Conservation (phyloP, 495 filamentous ascomycete species). For the Xylaria flabelliformis region DNA sequence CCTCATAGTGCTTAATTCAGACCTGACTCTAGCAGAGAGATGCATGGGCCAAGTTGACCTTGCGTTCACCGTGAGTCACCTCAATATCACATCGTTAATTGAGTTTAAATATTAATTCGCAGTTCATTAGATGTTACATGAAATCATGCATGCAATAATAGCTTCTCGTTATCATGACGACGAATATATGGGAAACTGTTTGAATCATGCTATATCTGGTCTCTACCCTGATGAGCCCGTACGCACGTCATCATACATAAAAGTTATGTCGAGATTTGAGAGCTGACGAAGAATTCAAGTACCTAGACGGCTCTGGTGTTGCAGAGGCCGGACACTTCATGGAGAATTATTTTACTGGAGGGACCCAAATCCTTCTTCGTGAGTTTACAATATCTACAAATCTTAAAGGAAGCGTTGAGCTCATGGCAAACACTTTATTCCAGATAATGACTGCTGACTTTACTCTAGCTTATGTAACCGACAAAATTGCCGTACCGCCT, state of each 20-base stretch:
- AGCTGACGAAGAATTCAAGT: slow-evolving; percentile 2
- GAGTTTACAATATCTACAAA: background rate
- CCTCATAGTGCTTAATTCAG: background rate
- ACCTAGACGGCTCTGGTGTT: background rate
- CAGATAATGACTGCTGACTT: background rate
- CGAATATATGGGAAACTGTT: background rate
- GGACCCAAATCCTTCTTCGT: background rate
- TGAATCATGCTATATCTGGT: background rate
- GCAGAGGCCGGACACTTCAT: slow-evolving; percentile 9
- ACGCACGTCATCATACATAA: background rate
- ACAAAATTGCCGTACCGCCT: background rate
- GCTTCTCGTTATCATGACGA: background rate
- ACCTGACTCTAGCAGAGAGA: background rate
- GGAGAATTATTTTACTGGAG: slow-evolving; percentile 2
- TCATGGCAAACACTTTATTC: background rate
- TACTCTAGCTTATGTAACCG: background rate
- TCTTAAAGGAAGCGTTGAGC: background rate
- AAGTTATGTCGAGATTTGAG: background rate
- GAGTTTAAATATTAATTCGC: background rate
- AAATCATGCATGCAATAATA: background rate
- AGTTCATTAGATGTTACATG: background rate
- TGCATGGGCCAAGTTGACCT: background rate
- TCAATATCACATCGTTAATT: background rate
- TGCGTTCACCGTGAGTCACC: background rate
- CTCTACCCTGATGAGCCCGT: background rate